Percentiles rank a stretch among this genome's conserved stretches.
Conservation (phyloP, 2,329 filamentous ascomycete genomes). For the Fusarium oxysporum region DNA sequence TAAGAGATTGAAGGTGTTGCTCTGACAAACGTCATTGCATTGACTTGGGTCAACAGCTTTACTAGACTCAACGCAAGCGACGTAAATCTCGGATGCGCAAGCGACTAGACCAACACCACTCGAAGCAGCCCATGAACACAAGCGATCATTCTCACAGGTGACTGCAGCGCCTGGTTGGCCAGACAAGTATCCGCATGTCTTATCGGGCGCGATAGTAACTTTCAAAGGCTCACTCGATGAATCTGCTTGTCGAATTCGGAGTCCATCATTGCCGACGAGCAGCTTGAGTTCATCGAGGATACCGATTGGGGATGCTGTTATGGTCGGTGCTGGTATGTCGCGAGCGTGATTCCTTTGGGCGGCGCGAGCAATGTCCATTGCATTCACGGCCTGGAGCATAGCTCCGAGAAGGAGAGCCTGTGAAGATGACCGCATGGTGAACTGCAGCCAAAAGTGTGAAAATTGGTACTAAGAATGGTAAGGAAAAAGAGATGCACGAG, state of each 20-base stretch:
- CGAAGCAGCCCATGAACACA: not conserved
- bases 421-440: not conserved
- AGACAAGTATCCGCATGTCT: conserved; percentile 1
- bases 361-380: not conserved
- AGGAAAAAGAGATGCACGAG: not conserved
- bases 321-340: not conserved
- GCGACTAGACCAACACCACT: not conserved
- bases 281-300: not conserved
- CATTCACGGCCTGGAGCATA: fast-evolving
- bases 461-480: not conserved
- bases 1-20: not conserved
- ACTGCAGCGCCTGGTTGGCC: not conserved
- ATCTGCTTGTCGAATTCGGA: not conserved
- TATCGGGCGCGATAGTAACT: not conserved
- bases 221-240: not conserved
- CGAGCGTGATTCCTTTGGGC: not conserved
- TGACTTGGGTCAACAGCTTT: not conserved
- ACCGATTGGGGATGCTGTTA: not conserved
- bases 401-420: not conserved
- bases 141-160: not conserved
- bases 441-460: not conserved
- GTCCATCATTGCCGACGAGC: not conserved
- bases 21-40: not conserved
- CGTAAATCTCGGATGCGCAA: not conserved
- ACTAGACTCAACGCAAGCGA: not conserved